Conservation (phyloP, 2,329 filamentous ascomycete species). For the Xylariaceae sp. region DNA sequence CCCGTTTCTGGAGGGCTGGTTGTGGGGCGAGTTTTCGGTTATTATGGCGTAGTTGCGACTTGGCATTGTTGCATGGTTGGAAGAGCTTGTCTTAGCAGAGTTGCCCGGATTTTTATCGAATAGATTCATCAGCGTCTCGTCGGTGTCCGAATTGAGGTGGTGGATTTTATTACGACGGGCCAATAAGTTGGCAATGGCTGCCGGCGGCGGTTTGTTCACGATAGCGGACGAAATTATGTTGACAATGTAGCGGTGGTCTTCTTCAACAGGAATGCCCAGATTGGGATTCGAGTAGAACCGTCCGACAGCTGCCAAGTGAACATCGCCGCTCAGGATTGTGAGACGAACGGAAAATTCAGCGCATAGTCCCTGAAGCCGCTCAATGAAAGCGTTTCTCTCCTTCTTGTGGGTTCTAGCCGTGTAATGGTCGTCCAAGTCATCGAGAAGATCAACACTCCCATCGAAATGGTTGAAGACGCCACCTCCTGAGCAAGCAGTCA, state of each 20-base stretch:
- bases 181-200: conserved; percentile 81
- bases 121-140: conserved; percentile 89
- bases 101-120: conserved; percentile 84
- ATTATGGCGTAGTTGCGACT: conserved; percentile 91
- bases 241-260: conserved; percentile 89
- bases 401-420: conserved; percentile 87
- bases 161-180: conserved; percentile 83
- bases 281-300: conserved; percentile 91
- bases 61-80: conserved; percentile 84
- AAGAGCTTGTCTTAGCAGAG: conserved; percentile 64
- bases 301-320: conserved; percentile 85
- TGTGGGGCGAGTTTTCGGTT: conserved; percentile 73
- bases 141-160: conserved; percentile 65
- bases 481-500: conserved; percentile 45
- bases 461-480: conserved; percentile 92
- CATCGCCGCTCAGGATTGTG: conserved; percentile 89
- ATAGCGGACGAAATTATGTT: conserved; percentile 94
- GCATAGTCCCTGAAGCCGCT: conserved; percentile 76
- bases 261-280: conserved; percentile 67
- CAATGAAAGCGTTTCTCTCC: conserved; percentile 73
- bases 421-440: conserved; percentile 94
- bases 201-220: conserved; percentile 87
- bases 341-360: conserved; percentile 82
- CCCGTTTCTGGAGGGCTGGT: conserved; percentile 27
- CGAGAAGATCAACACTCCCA: conserved; percentile 84